Evolutionary conservation across 1,284 basidiomycete genomes (phyloP), one percentile per base, ranked within the genome.

Genomic region (Fomes fomentarius): DNA sequence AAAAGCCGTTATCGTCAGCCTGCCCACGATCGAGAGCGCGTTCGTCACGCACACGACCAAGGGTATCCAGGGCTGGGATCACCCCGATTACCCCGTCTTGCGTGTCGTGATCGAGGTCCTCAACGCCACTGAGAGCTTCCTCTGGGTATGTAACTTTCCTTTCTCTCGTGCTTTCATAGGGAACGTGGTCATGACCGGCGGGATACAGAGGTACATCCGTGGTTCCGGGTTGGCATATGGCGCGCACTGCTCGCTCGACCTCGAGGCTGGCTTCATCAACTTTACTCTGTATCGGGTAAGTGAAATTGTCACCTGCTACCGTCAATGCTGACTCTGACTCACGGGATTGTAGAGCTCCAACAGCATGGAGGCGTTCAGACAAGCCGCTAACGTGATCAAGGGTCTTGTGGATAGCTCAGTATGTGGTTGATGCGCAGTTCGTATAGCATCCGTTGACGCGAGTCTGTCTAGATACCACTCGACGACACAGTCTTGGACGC

Each of bases 221-320:
- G 96, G 96, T 3, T 89, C 92, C 48, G 96, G 96, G 14, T 75
- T 98, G 40, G 97, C 97, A 0, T 99, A 99, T 66, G 95, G 95
- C 14, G 94, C 95, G 17, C 85, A 86, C 62, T 83, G 95, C 46
- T 79, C 80, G 1, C 73, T 88, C 19, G 93, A 97, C 66, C 75
- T 87, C 38, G 96, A 99, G 72, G 80, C 89, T 31, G 94, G 95
- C 4, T 73, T 93, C 15, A 76, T 96, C 25, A 85, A 76, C 54
- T 98, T 98, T 74, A 80, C 82, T 7, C 78, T 97, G 2, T 94
- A 94, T 68, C 80, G 91, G 49, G 93, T 92, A 73, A 58, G 88
- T 67, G 38, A 25, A 11, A 14, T 30, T 2, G 30, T 21, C 22
- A 1, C 31, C 1, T n/a, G 17, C 15, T 11, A 28, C 24, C 30